A percentile compares a stretch with the other conserved stretches of the same genome.
phyloP scores from a whole-genome alignment of 768 basidiomycete genomes.

The Xerocomellus chrysenteron region DNA sequence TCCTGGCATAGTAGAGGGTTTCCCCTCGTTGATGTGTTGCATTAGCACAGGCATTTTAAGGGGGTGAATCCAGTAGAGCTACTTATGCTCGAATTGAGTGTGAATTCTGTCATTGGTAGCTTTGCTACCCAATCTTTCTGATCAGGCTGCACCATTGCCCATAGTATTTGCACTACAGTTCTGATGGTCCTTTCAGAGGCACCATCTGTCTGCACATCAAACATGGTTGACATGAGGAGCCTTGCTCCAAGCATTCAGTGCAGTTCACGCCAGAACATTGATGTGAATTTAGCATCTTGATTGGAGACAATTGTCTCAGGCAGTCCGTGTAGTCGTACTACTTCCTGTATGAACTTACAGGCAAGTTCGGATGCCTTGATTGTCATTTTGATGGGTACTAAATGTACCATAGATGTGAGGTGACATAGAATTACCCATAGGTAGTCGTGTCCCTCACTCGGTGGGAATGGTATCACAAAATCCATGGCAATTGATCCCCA shows the following conservation, averaged over 20 bases:
- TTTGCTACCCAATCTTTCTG: slow-evolving; percentile 24
- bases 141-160: neutral
- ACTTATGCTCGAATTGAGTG: slow-evolving; percentile 7
- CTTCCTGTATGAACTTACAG: too few species aligned
- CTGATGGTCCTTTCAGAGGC: slow-evolving; percentile 17
- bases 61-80: neutral
- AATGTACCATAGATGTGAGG: too few species aligned
- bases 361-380: too few species aligned
- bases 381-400: too few species aligned
- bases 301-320: slow-evolving; percentile 15
- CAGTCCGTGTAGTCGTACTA: too few species aligned
- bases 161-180: neutral
- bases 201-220: slow-evolving; percentile 4
- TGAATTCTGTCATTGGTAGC: neutral
- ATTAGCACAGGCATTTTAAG: neutral
- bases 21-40: neutral
- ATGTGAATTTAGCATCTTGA: slow-evolving; percentile 31
- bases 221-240: neutral
- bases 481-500: too few species aligned
- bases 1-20: neutral
- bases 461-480: too few species aligned
- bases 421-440: too few species aligned
- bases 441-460: too few species aligned
- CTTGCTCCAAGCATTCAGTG: slow-evolving; percentile 10
- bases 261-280: slow-evolving; percentile 20